A percentile compares a stretch with the other conserved stretches of the same genome.
Evolutionary conservation across 306 rosid genomes (phyloP).

Genomic region (Sindora glabra): DNA sequence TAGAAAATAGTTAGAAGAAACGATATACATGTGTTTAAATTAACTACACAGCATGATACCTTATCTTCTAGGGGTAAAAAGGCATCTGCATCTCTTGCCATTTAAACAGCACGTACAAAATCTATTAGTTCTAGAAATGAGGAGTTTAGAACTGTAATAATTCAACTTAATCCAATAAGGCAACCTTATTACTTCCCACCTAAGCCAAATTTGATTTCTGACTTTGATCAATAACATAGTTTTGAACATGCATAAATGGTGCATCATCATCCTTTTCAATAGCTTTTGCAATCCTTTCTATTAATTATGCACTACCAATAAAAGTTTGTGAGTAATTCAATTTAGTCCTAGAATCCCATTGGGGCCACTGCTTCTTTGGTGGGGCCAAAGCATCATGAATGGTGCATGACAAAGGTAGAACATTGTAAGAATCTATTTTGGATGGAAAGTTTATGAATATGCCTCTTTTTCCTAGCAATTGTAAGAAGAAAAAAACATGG

Average conservation of each 20-base stretch:
- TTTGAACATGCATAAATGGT: slow-evolving; percentile 51
- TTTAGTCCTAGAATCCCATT: slow-evolving; percentile 72
- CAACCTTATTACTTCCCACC: slow-evolving; percentile 96
- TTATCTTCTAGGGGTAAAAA: too few relatives aligned
- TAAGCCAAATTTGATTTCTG: slow-evolving; percentile 92
- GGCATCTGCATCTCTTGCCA: too few relatives aligned
- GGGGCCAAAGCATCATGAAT: slow-evolving; percentile 72
- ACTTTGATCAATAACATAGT: slow-evolving; percentile 61
- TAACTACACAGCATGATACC: too few relatives aligned
- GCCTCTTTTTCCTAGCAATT: slow-evolving; percentile 85
- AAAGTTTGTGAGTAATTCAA: slow-evolving; percentile 78
- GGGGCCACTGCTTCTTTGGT: slow-evolving; percentile 91
- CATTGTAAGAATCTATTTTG: slow-evolving; percentile 58
- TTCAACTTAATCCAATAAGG: too few relatives aligned
- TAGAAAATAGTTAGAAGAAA: too few relatives aligned
- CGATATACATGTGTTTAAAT: too few relatives aligned
- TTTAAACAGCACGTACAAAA: too few relatives aligned
- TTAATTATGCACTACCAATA: slow-evolving; percentile 59
- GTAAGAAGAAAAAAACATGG: slow-evolving; percentile 82
- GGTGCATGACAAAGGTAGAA: slow-evolving; percentile 69
- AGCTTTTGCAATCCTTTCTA: slow-evolving; percentile 71
- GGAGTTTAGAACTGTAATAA: too few relatives aligned
- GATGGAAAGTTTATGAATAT: slow-evolving; percentile 85
- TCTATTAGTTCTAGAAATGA: too few relatives aligned
- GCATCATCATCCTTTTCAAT: slow-evolving; percentile 44